These are phyloP conservation scores for Talaromyces sp. DNA, from an alignment of 2,329 filamentous ascomycete genomes.

Conservation along the genomic window DNA sequence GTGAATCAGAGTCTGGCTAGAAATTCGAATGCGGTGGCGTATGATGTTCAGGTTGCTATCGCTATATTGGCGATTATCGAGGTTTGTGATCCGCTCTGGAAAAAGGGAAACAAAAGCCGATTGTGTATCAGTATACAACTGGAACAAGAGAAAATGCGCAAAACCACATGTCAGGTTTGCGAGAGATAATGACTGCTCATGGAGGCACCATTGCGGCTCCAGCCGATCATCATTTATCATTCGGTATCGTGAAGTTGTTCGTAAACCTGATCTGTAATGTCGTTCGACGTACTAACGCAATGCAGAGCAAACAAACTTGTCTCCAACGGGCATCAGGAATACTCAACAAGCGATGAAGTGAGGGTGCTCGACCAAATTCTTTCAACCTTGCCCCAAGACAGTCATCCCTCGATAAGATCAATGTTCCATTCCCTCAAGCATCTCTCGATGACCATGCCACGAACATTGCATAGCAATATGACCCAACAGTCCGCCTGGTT, in stretches of 20 bases:
- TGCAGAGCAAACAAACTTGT: neutral
- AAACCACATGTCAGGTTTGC: neutral
- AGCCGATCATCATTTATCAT: neutral
- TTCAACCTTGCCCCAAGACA: neutral
- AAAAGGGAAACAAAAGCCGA: neutral
- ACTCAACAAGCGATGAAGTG: neutral
- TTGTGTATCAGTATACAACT: neutral
- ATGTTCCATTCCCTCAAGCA: constrained; percentile 5
- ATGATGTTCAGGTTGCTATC: constrained; percentile 5
- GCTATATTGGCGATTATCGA: constrained; percentile 8
- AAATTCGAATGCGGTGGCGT: neutral
- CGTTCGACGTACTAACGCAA: neutral
- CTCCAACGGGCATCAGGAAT: neutral
- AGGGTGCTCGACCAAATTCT: neutral
- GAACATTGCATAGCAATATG: neutral
- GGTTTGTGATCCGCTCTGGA: neutral
- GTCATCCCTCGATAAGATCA: neutral
- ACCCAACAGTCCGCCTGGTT: neutral
- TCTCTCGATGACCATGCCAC: neutral
- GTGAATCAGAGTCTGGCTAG: neutral
- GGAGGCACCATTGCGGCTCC: neutral
- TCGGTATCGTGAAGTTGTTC: neutral
- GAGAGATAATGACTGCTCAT: constrained; percentile 2
- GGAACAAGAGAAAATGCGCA: constrained; percentile 2
- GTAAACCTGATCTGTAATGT: neutral